Evolutionary conservation across 305 asterid genomes (phyloP).

Genomic region (Nicotiana rustica): DNA sequence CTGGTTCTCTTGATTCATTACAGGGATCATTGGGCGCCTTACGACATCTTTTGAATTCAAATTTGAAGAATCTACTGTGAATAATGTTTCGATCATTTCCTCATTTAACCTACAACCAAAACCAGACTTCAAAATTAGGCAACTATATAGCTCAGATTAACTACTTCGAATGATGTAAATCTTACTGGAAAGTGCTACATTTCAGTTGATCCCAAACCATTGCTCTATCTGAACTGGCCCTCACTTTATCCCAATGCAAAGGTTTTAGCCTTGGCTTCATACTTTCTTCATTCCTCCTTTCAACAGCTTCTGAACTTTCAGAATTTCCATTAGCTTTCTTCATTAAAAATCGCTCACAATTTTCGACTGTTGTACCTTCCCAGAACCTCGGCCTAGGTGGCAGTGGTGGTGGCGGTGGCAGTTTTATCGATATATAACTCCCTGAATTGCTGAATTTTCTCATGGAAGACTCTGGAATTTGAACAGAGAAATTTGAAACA

Average conservation of each 20-base stretch:
- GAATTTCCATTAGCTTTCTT: constrained; percentile 41
- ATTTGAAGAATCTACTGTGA: constrained; percentile 59
- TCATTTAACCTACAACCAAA: constrained; percentile 71
- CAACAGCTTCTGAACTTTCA: constrained; percentile 44
- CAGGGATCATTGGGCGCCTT: constrained; percentile 43
- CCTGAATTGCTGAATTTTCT: constrained; percentile 32
- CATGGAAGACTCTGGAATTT: constrained; percentile 39
- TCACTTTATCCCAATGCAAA: constrained; percentile 93
- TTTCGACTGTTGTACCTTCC: constrained; percentile 46
- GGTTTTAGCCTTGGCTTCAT: constrained; percentile 78
- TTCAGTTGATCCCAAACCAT: constrained; percentile 91
- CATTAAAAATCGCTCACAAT: constrained; percentile 47
- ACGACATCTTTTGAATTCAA: constrained; percentile 51
- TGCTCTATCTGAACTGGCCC: constrained; percentile 71
- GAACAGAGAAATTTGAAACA: constrained; percentile 53
- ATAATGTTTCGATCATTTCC: constrained; percentile 80
- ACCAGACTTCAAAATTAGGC: constrained; percentile 14
- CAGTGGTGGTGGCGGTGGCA: constrained; percentile 63
- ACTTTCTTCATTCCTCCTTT: constrained; percentile 50
- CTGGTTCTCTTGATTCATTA: constrained; percentile 56
- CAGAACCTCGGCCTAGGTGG: constrained; percentile 63
- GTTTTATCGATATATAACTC: constrained; percentile 36
- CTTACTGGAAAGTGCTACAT: constrained; percentile 85
- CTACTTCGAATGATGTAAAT: constrained; percentile 27
- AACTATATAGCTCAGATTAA: too few relatives aligned